Conservation (phyloP, 2,329 filamentous ascomycete genomes). For the Claviceps fusiformis region DNA sequence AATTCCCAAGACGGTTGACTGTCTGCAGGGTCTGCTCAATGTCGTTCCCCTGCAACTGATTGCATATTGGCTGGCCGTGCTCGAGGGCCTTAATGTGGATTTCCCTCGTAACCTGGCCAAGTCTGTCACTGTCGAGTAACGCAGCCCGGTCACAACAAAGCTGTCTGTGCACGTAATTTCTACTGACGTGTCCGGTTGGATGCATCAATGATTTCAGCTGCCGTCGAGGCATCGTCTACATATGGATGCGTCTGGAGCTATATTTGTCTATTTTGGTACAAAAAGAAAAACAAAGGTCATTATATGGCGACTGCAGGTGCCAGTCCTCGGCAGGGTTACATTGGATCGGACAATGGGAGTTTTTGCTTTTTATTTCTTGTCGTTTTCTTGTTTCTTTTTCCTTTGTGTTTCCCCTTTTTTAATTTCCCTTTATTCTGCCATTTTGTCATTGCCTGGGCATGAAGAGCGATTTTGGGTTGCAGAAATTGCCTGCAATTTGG, state of each 20-base stretch:
- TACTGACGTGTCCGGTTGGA: conserved; percentile 5
- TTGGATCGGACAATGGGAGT: conserved; percentile 9
- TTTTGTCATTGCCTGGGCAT: conserved; percentile 2
- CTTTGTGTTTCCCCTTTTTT: background rate
- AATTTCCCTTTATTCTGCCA: background rate
- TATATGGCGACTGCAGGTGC: background rate
- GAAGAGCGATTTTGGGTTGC: conserved; percentile 7
- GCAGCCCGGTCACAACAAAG: conserved; percentile 1
- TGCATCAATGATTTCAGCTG: conserved; percentile 2
- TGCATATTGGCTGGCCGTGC: conserved; percentile 96
- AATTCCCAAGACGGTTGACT: conserved; percentile 90
- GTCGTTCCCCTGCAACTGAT: conserved; percentile 96
- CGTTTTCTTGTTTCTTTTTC: background rate
- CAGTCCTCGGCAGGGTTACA: conserved; percentile 1
- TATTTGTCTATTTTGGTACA: background rate
- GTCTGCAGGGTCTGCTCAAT: conserved; percentile 91
- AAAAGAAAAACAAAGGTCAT: background rate
- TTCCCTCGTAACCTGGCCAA: conserved; percentile 98
- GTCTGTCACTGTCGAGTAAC: conserved; percentile 95
- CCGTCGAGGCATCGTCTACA: conserved; percentile 1
- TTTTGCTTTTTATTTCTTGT: conserved; percentile 3
- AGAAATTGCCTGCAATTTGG: conserved; percentile 5
- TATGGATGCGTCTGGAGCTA: background rate
- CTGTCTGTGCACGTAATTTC: background rate
- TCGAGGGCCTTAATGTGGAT: conserved; percentile 92